A percentile compares a stretch with the other conserved stretches of the same genome.
phyloP scores from a whole-genome alignment of 352 stramenopile genomes.

The Phytophthora citricola region DNA sequence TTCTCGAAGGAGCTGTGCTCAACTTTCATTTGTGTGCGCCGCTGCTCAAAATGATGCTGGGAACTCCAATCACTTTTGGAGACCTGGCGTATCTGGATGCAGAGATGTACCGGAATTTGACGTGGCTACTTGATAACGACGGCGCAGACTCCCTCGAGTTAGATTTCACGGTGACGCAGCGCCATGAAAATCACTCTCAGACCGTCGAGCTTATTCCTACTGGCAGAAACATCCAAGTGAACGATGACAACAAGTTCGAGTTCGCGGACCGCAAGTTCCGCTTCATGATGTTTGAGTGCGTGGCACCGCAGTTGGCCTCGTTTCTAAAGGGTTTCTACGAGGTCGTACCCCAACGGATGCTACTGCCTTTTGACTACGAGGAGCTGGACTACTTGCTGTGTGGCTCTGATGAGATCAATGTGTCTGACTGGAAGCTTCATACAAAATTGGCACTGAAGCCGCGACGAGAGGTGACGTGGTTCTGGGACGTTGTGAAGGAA shows the following conservation, averaged over 20 bases:
- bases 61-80: constrained; percentile 92
- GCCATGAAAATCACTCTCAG: constrained; percentile 18
- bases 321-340: constrained; percentile 97
- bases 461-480: constrained; percentile 38
- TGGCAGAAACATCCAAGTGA: constrained; percentile 87
- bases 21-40: constrained; percentile 94
- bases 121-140: constrained; percentile 71
- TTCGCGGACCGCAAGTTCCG: constrained; percentile 95
- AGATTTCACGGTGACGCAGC: constrained; percentile 66
- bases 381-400: constrained; percentile 97
- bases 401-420: constrained; percentile 92
- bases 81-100: constrained; percentile 92
- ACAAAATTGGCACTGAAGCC: constrained; percentile 55
- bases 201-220: constrained; percentile 64
- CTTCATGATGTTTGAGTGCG: constrained; percentile 94
- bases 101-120: constrained; percentile 63
- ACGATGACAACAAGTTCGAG: constrained; percentile 95
- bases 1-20: constrained; percentile 93
- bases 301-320: constrained; percentile 85
- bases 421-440: constrained; percentile 93
- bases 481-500: constrained; percentile 87
- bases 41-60: constrained; percentile 98
- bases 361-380: constrained; percentile 96
- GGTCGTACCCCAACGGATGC: constrained; percentile 92
- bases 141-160: constrained; percentile 53